Conservation (phyloP, 108 stramenopile species). For the Mediolabrus comicus region DNA sequence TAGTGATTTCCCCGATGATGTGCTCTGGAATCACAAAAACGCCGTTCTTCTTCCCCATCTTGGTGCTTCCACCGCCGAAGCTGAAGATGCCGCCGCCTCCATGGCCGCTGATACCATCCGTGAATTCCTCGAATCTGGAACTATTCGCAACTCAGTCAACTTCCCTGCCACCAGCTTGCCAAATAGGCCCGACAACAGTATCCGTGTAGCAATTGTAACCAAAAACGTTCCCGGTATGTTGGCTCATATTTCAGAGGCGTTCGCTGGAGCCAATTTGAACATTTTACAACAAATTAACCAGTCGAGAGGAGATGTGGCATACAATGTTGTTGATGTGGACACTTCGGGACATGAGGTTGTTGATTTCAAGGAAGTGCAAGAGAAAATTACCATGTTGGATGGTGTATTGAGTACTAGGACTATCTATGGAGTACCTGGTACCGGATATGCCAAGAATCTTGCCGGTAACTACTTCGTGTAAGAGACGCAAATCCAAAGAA, state of each 20-base stretch:
- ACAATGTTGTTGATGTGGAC: constrained; percentile 91
- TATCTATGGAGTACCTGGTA: constrained; percentile 77
- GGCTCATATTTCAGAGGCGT: constrained; percentile 79
- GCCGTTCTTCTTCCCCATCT: constrained; percentile 91
- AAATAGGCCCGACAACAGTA: constrained; percentile 56
- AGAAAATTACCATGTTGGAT: constrained; percentile 85
- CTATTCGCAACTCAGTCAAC: constrained; percentile 89
- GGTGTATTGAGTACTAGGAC: constrained; percentile 81
- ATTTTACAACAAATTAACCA: constrained; percentile 93
- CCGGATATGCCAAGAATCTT: constrained; percentile 88
- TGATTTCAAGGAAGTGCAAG: constrained; percentile 80
- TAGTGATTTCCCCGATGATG: constrained; percentile 87
- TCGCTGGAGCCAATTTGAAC: constrained; percentile 75
- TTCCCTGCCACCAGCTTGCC: constrained; percentile 79
- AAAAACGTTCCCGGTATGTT: constrained; percentile 87
- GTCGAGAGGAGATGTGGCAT: constrained; percentile 83
- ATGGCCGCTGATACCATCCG: constrained; percentile 92
- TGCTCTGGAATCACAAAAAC: constrained; percentile 86
- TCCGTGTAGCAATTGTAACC: constrained; percentile 90
- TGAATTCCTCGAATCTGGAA: constrained; percentile 83
- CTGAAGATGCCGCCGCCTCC: constrained; percentile 91
- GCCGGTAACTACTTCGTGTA: constrained; percentile 88
- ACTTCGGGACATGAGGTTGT: constrained; percentile 57
- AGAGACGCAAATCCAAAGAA: not conserved
- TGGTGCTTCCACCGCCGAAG: constrained; percentile 95